Base-by-base conservation (phyloP, 192 early-diverging fungal genomes). In the Entrophospora sp. region DNA sequence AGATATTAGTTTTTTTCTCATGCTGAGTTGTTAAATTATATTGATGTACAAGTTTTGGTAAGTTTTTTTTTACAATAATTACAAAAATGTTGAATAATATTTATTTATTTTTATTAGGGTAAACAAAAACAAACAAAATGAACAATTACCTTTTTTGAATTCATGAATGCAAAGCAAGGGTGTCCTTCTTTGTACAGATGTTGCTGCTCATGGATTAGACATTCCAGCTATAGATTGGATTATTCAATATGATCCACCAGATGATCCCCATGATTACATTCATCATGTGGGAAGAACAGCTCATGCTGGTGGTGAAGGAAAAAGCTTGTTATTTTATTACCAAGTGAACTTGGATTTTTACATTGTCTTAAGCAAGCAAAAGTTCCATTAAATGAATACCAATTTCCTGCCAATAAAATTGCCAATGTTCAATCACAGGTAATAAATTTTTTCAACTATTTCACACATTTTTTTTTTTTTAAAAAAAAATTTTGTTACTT, bases 161-260 rank as follows among this genome's bases (percentile, higher is more conserved):
- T 95, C 73, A 87, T 86, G 69, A 99, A 99, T 66, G 93, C 96
- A 9, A 87, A 94, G 20, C 84, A 82, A 38, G n/a, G 96, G 96
- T 14, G 95, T 96, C 63, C 76, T 99, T 53, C 81, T 97, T 53
- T 95, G 93, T 75, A 99, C 96, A 38, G 93, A 99, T 64, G 96
- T 99, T 38, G 96, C 96, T 16, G 96, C 96, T 3, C 86, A 95
- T 75, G 96, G 96, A 2, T 77, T 99, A 31, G 96, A 99, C 77
- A 96, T 99, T 52, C 96, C 96, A 28, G 84, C 91, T 5, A 95
- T 99, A 9, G 95, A 97, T 73, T 99, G 94, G 95, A 99, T 99
- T 72, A 89, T 99, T 60, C 96, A 99, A 77, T 99, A 90, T 73
- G 97, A 99, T 74, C 95, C 97, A 16, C 97, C 97, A 70, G 95